Conservation (phyloP, 1,284 basidiomycete species). For the Cryptococcus neoformans region DNA sequence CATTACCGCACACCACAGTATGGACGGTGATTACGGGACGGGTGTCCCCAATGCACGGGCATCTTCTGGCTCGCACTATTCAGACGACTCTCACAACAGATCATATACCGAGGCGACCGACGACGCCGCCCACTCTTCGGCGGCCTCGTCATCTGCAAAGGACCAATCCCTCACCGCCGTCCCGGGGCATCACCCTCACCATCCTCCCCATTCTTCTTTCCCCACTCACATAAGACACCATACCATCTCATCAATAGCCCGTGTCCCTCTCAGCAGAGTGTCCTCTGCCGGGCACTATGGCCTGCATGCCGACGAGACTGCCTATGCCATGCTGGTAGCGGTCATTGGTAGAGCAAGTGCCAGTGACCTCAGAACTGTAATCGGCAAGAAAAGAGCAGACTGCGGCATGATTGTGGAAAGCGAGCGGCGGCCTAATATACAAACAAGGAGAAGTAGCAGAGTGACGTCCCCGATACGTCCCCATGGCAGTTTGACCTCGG, state of each 20-base stretch:
- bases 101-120: too few relatives aligned
- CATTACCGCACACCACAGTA: too few relatives aligned
- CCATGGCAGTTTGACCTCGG: neutral
- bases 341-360: constrained; percentile 22
- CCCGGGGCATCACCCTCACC: neutral
- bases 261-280: too few relatives aligned
- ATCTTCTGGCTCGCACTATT: too few relatives aligned
- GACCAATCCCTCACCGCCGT: neutral
- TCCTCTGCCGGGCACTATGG: too few relatives aligned
- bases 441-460: constrained; percentile 8
- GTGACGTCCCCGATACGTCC: neutral
- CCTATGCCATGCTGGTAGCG: constrained; percentile 13
- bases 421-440: constrained; percentile 10
- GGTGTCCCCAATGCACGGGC: too few relatives aligned
- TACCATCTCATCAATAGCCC: neutral
- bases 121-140: too few relatives aligned
- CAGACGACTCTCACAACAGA: too few relatives aligned
- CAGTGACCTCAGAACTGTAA: constrained; percentile 1
- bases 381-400: neutral
- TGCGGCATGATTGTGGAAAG: neutral
- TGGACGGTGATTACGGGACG: too few relatives aligned
- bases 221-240: neutral
- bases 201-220: neutral
- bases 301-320: constrained; percentile 3
- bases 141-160: too few relatives aligned